Evolutionary conservation across 306 rosid species (phyloP).

Genomic region (Betula pendula): DNA sequence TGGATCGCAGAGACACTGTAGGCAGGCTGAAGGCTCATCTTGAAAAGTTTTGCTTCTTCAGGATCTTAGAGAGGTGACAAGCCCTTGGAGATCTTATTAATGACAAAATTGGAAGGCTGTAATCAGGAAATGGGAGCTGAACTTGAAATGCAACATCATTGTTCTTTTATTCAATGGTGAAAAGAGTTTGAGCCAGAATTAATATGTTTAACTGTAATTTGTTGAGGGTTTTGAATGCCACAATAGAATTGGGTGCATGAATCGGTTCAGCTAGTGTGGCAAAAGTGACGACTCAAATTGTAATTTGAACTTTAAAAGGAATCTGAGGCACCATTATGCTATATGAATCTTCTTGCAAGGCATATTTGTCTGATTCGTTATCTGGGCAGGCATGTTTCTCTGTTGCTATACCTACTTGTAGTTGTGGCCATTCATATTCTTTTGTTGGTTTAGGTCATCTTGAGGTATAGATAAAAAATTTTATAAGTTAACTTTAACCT

Average conservation of each 20-base stretch:
- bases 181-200: not conserved
- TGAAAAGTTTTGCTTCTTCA: not conserved
- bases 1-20: not conserved
- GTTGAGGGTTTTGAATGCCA: not conserved
- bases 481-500: too few species aligned
- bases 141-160: not conserved
- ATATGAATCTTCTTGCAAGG: not conserved
- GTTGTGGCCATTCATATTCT: too few species aligned
- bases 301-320: too few species aligned
- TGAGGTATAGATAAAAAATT: too few species aligned
- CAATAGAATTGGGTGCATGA: not conserved
- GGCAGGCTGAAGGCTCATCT: not conserved
- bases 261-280: not conserved
- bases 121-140: not conserved
- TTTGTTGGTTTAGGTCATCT: too few species aligned
- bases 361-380: too few species aligned
- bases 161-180: not conserved
- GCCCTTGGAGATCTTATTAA: not conserved
- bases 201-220: not conserved
- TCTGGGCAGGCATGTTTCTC: not conserved
- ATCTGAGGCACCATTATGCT: not conserved
- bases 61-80: not conserved
- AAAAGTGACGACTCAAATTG: too few species aligned
- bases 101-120: not conserved
- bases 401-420: too few species aligned